These are phyloP conservation scores for Talaromyces sp. DNA, from an alignment of 2,329 filamentous ascomycete genomes.

Conservation along the genomic window DNA sequence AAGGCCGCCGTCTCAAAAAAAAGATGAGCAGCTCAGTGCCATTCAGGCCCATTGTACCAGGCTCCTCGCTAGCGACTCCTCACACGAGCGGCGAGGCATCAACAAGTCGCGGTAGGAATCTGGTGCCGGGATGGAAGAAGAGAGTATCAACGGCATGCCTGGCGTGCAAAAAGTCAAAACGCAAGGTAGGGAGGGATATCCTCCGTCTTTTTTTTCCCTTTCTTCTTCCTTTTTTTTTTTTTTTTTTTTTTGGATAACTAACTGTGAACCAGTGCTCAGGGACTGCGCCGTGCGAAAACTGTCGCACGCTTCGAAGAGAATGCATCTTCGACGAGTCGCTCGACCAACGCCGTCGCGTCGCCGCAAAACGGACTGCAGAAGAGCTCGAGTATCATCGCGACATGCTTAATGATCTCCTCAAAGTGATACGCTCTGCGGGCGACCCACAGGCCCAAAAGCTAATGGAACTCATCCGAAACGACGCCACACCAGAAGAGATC, in stretches of 20 bases:
- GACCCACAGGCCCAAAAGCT: conserved; percentile 24
- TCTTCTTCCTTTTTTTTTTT: background rate
- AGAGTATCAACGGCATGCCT: conserved; percentile 36
- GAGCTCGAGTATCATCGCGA: conserved; percentile 37
- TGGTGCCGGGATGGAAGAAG: conserved; percentile 26
- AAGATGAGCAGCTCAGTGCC: conserved; percentile 9
- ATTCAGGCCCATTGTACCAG: conserved; percentile 22
- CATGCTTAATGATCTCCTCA: conserved; percentile 33
- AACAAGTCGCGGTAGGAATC: conserved; percentile 7
- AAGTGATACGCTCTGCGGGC: conserved; percentile 29
- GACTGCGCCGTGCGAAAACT: conserved; percentile 34
- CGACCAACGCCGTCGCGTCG: conserved; percentile 46
- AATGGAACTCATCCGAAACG: conserved; percentile 31
- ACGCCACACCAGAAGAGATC: conserved; percentile 33
- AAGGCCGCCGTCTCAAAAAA: conserved; percentile 2
- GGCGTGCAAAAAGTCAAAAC: conserved; percentile 38
- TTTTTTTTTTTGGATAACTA: background rate
- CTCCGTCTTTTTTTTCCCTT: too few species aligned
- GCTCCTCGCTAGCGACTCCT: conserved; percentile 17
- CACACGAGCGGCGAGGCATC: conserved; percentile 9
- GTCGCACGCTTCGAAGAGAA: conserved; percentile 28
- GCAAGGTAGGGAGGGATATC: conserved; percentile 24
- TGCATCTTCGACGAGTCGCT: conserved; percentile 58
- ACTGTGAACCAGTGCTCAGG: conserved; percentile 30
- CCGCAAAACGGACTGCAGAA: conserved; percentile 36